These are phyloP conservation scores for Pseudopithomyces maydicus DNA, from an alignment of 2,329 filamentous ascomycete genomes.

Conservation along the genomic window DNA sequence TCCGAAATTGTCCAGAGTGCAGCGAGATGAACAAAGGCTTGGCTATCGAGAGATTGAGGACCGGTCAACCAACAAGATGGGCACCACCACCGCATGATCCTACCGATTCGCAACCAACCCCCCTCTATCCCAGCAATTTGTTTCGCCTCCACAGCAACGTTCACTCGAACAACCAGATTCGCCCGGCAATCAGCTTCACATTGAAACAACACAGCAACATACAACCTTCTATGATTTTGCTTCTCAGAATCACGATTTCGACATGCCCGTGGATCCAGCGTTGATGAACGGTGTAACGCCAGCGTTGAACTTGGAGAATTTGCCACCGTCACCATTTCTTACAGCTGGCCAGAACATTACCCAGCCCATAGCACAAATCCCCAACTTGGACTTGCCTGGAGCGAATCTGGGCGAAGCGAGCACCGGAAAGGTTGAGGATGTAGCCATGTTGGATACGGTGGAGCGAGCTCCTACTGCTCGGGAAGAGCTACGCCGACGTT, in stretches of 20 bases:
- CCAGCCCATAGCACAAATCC: conserved; percentile 12
- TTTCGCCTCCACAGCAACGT: conserved; percentile 49
- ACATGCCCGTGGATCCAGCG: conserved; percentile 65
- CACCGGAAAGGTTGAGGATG: conserved; percentile 11
- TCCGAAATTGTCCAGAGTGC: conserved; percentile 88
- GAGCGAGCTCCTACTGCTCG: conserved; percentile 24
- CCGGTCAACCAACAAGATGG: conserved; percentile 9
- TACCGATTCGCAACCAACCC: neutral
- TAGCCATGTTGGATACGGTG: neutral
- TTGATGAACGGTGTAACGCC: conserved; percentile 56
- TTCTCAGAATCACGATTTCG: conserved; percentile 52
- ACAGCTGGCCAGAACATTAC: conserved; percentile 20
- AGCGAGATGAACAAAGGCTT: conserved; percentile 65
- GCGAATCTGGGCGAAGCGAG: conserved; percentile 7
- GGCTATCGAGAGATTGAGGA: conserved; percentile 9
- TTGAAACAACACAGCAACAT: conserved; percentile 37
- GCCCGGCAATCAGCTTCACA: conserved; percentile 32
- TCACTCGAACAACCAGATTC: conserved; percentile 26
- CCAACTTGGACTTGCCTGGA: conserved; percentile 14
- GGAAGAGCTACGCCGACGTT: conserved; percentile 28
- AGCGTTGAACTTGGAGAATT: conserved; percentile 26
- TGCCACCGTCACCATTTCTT: conserved; percentile 44
- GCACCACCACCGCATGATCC: conserved; percentile 4
- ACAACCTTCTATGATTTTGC: conserved; percentile 33
- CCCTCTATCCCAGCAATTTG: conserved; percentile 4